Conservation (phyloP, 192 early-diverging fungal genomes). For the Coemansia sp. region DNA sequence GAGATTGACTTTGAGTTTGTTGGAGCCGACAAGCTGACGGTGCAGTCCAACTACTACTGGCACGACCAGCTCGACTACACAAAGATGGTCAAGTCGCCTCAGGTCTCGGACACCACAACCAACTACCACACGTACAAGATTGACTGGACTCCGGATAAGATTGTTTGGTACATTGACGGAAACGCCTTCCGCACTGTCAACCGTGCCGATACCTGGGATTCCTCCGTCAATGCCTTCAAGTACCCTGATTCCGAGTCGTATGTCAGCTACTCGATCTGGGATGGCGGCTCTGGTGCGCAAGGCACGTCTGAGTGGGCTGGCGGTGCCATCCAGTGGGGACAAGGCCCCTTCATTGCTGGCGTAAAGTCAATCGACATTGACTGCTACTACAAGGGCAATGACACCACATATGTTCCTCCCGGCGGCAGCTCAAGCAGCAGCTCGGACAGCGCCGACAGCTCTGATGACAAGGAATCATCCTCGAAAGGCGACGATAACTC, state of each 20-base stretch:
- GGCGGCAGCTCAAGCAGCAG: constrained; percentile 13
- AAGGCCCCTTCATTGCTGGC: constrained; percentile 45
- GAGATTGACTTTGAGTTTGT: constrained; percentile 69
- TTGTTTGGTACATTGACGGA: constrained; percentile 55
- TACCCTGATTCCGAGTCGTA: constrained; percentile 53
- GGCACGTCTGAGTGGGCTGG: constrained; percentile 62
- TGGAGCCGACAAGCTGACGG: constrained; percentile 53
- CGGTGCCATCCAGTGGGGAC: constrained; percentile 60
- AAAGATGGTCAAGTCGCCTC: constrained; percentile 44
- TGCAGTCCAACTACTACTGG: constrained; percentile 64
- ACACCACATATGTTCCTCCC: constrained; percentile 51
- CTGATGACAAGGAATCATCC: constrained; percentile 12
- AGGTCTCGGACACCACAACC: constrained; percentile 41
- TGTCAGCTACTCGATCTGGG: constrained; percentile 64
- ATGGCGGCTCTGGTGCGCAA: constrained; percentile 56
- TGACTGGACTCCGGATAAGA: constrained; percentile 58
- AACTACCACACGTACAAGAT: constrained; percentile 60
- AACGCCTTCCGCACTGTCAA: constrained; percentile 52
- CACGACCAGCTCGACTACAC: constrained; percentile 57
- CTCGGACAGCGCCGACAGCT: constrained; percentile 11
- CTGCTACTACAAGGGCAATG: constrained; percentile 58
- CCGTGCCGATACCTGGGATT: constrained; percentile 49
- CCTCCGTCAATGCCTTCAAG: constrained; percentile 39
- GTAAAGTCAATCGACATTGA: constrained; percentile 58
- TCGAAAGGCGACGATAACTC: constrained; percentile 1